Percentiles rank a stretch among this genome's conserved stretches.
Evolutionary conservation across 257 asterid genomes (phyloP).

Genomic region (Nicotiana obtusifolia): DNA sequence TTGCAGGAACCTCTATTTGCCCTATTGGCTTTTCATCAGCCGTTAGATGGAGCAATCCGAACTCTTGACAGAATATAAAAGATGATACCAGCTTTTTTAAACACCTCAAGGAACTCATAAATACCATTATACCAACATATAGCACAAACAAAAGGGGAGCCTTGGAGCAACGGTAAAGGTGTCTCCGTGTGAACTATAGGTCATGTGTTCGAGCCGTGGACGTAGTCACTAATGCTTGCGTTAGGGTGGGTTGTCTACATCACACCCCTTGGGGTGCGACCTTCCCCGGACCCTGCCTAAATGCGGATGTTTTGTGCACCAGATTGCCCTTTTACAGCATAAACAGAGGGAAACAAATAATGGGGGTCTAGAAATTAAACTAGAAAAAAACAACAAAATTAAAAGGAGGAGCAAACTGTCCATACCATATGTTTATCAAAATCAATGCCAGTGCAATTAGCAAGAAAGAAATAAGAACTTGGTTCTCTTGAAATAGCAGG

Average conservation of each 20-base stretch:
- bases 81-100: not conserved
- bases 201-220: too few relatives aligned
- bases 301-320: too few relatives aligned
- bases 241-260: too few relatives aligned
- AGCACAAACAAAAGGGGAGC: not conserved
- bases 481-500: slow-evolving; percentile 91
- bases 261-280: too few relatives aligned
- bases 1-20: not conserved
- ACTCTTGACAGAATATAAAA: not conserved
- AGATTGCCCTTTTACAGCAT: not conserved
- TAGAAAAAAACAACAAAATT: not conserved
- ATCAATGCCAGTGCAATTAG: slow-evolving; percentile 71
- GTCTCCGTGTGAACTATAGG: too few relatives aligned
- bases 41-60: not conserved
- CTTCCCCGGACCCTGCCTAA: too few relatives aligned
- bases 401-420: not conserved
- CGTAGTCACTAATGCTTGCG: too few relatives aligned
- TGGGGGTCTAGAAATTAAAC: not conserved
- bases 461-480: slow-evolving; percentile 80
- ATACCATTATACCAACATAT: not conserved
- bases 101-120: not conserved
- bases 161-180: too few relatives aligned
- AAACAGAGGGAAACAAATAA: not conserved
- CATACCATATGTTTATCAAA: slow-evolving; percentile 64
- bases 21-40: not conserved